Evolutionary conservation across 2,329 filamentous ascomycete genomes (phyloP).

Genomic region (Colletotrichum higginsianum): DNA sequence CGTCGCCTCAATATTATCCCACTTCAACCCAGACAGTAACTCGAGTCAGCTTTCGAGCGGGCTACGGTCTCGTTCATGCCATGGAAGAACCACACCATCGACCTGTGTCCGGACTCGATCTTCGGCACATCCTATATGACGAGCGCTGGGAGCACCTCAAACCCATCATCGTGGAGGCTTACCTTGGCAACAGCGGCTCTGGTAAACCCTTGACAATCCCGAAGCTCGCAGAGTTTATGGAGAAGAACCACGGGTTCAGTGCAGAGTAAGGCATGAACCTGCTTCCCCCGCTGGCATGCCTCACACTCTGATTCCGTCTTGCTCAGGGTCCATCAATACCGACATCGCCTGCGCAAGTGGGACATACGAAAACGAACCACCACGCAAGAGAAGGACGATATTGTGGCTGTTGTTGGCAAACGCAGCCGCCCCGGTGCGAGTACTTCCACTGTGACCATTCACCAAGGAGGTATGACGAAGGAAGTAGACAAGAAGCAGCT

Average conservation of each 20-base stretch:
- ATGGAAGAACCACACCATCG: too few species aligned
- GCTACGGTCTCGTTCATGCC: too few species aligned
- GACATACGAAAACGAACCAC: conserved; percentile 1
- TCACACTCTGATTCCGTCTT: not conserved
- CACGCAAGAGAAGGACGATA: conserved; percentile 39
- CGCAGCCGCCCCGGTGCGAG: conserved; percentile 25
- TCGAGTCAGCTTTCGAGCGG: too few species aligned
- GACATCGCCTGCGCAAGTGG: conserved; percentile 8
- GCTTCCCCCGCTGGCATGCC: not conserved
- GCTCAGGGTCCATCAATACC: not conserved
- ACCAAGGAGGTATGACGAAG: conserved; percentile 41
- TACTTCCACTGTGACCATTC: conserved; percentile 32
- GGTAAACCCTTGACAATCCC: not conserved
- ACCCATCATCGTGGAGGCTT: conserved; percentile 1
- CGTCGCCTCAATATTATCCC: too few species aligned
- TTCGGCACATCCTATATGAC: not conserved
- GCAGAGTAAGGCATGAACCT: not conserved
- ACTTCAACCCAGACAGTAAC: too few species aligned
- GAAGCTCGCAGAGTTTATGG: conserved; percentile 7
- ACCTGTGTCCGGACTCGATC: too few species aligned
- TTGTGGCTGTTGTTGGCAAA: conserved; percentile 42
- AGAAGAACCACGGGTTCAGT: not conserved
- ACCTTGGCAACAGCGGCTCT: not conserved
- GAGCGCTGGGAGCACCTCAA: conserved; percentile 10
- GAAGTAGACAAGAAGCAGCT: conserved; percentile 45